phyloP scores from a whole-genome alignment of 768 basidiomycete genomes.

The Symmetrospora coprosmae region DNA sequence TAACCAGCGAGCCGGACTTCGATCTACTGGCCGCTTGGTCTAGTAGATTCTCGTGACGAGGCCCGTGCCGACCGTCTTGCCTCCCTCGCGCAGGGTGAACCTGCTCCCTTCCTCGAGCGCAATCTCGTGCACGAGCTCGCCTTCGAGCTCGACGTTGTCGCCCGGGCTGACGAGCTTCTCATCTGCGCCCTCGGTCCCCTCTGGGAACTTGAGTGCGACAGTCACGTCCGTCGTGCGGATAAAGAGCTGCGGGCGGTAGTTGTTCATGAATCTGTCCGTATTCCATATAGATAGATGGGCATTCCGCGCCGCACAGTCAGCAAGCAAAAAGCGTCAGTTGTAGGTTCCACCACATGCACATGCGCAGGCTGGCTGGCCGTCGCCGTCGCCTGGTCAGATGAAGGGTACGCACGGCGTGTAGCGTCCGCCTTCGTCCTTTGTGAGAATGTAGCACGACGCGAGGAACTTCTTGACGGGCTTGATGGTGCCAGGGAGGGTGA shows the following conservation, averaged over 20 bases:
- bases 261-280: slow-evolving; percentile 53
- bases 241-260: slow-evolving; percentile 87
- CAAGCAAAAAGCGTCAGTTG: too few relatives aligned
- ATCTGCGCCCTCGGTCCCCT: slow-evolving; percentile 53
- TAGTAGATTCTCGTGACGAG: slow-evolving; percentile 47
- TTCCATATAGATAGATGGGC: slow-evolving; percentile 31
- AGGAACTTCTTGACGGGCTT: slow-evolving; percentile 89
- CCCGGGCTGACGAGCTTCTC: slow-evolving; percentile 74
- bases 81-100: slow-evolving; percentile 59
- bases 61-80: slow-evolving; percentile 91
- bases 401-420: slow-evolving; percentile 37
- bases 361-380: too few relatives aligned
- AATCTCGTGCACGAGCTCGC: slow-evolving; percentile 62
- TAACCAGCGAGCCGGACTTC: too few relatives aligned
- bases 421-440: slow-evolving; percentile 61
- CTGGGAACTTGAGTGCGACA: slow-evolving; percentile 67
- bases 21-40: too few relatives aligned
- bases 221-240: slow-evolving; percentile 91
- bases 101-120: slow-evolving; percentile 78
- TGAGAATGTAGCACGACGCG: slow-evolving; percentile 78
- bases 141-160: slow-evolving; percentile 88
- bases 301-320: neutral
- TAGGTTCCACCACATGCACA: too few relatives aligned
- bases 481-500: slow-evolving; percentile 75
- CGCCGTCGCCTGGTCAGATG: too few relatives aligned